These are phyloP conservation scores for Chlorella ohadii DNA, from an alignment of 139 green algal genomes.

Conservation along the genomic window DNA sequence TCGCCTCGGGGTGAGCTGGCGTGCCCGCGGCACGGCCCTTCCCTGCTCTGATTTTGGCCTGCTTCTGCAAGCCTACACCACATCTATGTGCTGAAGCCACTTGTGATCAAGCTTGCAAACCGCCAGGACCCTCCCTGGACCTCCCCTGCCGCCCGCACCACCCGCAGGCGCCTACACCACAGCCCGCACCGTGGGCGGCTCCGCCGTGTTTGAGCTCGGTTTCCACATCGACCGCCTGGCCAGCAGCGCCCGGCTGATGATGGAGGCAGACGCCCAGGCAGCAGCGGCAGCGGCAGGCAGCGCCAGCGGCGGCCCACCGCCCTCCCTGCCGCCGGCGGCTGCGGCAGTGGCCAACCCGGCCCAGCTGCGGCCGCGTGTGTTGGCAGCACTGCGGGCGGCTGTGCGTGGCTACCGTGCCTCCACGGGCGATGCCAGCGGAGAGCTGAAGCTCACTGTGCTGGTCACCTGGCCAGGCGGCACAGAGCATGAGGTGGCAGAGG, in stretches of 20 bases:
- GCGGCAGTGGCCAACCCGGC: background rate
- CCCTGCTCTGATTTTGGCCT: too few relatives aligned
- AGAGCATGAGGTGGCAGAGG: too few relatives aligned
- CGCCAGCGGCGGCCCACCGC: background rate
- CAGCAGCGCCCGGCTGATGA: slow-evolving; percentile 59
- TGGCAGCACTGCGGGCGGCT: slow-evolving; percentile 36
- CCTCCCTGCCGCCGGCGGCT: background rate
- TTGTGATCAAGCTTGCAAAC: too few relatives aligned
- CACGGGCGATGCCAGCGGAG: background rate
- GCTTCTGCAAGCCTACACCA: background rate
- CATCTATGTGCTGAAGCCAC: too few relatives aligned
- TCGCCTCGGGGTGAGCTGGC: background rate
- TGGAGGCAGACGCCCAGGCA: slow-evolving; percentile 31
- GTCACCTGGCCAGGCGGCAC: slow-evolving; percentile 50
- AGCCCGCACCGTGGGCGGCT: slow-evolving; percentile 55
- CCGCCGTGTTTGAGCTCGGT: slow-evolving; percentile 62
- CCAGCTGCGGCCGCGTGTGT: slow-evolving; percentile 30
- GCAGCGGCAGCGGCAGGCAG: background rate
- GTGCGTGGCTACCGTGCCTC: slow-evolving; percentile 26
- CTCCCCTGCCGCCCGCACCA: background rate
- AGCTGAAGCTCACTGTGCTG: slow-evolving; percentile 60
- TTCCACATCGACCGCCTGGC: slow-evolving; percentile 68
- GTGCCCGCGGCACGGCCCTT: too few relatives aligned
- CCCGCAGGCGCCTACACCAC: slow-evolving; percentile 73
- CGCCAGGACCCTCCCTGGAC: too few relatives aligned